These are phyloP conservation scores for Ascochyta lentis DNA, from an alignment of 2,329 filamentous ascomycete genomes.

Conservation along the genomic window DNA sequence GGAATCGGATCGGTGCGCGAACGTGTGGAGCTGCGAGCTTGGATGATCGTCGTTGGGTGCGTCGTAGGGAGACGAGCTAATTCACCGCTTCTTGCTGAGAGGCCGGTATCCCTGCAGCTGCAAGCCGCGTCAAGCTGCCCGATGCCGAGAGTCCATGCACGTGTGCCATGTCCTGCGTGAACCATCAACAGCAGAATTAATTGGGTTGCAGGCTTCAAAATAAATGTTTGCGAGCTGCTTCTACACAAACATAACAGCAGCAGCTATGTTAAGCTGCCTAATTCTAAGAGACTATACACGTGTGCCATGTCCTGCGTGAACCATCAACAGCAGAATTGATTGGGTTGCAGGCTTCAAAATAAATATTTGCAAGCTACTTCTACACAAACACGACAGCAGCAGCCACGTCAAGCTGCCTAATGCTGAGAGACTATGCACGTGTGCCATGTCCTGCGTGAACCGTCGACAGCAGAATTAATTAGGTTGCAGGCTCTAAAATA, in stretches of 20 bases:
- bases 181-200: constrained; percentile 9
- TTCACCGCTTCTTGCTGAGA: constrained; percentile 23
- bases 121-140: constrained; percentile 5
- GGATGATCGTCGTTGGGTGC: constrained; percentile 14
- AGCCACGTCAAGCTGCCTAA: constrained; percentile 4
- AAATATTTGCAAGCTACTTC: too few species aligned
- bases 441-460: constrained; percentile 32
- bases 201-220: background rate
- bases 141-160: constrained; percentile 20
- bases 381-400: background rate
- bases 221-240: too few species aligned
- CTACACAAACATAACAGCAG: background rate
- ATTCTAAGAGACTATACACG: constrained; percentile 21
- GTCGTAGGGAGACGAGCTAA: constrained; percentile 24
- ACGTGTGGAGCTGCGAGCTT: constrained; percentile 33
- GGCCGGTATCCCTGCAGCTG: constrained; percentile 26
- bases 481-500: background rate
- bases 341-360: background rate
- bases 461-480: background rate
- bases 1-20: constrained; percentile 27
- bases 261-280: too few species aligned
- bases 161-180: constrained; percentile 31
- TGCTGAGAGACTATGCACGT: constrained; percentile 21
- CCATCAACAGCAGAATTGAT: constrained; percentile 1
- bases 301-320: constrained; percentile 33